Conservation (phyloP, 345 rosid genomes). For the Erodium maritimum region DNA sequence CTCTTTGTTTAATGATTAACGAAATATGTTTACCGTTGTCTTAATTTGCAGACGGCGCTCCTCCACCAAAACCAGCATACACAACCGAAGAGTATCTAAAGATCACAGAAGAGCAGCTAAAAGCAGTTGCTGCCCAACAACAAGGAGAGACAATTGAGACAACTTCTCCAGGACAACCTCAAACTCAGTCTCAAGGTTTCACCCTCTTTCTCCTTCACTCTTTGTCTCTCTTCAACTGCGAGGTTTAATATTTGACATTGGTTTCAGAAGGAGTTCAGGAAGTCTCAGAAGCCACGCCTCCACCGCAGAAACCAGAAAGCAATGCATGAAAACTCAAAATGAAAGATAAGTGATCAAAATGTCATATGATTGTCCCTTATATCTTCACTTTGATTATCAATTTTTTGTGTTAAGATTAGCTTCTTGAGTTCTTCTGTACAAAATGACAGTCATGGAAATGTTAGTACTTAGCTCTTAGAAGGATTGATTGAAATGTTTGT, state of each 20-base stretch:
- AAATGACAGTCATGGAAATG: too few species aligned
- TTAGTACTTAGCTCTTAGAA: too few species aligned
- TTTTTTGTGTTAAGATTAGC: background rate
- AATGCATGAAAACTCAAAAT: background rate
- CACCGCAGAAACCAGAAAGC: slow-evolving; percentile 38
- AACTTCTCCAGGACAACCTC: slow-evolving; percentile 13
- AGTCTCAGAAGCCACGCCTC: too few species aligned
- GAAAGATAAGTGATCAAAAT: background rate
- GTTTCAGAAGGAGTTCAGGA: slow-evolving; percentile 28
- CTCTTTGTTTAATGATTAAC: background rate
- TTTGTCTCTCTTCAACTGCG: background rate
- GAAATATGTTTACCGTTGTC: slow-evolving; percentile 1
- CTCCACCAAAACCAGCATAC: slow-evolving; percentile 41
- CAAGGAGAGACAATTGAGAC: slow-evolving; percentile 14
- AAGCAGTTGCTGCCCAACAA: slow-evolving; percentile 35
- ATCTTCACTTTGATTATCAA: background rate
- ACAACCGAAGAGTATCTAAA: slow-evolving; percentile 66
- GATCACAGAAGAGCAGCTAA: slow-evolving; percentile 77
- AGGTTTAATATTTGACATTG: background rate
- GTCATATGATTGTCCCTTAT: too few species aligned
- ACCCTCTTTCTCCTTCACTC: too few species aligned
- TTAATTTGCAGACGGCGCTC: slow-evolving; percentile 40
- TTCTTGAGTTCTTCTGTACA: background rate
- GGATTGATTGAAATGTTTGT: too few species aligned
- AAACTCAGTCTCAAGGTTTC: slow-evolving; percentile 29